Base-by-base conservation (phyloP, 208 protist species). In the Leishmania tropica region DNA sequence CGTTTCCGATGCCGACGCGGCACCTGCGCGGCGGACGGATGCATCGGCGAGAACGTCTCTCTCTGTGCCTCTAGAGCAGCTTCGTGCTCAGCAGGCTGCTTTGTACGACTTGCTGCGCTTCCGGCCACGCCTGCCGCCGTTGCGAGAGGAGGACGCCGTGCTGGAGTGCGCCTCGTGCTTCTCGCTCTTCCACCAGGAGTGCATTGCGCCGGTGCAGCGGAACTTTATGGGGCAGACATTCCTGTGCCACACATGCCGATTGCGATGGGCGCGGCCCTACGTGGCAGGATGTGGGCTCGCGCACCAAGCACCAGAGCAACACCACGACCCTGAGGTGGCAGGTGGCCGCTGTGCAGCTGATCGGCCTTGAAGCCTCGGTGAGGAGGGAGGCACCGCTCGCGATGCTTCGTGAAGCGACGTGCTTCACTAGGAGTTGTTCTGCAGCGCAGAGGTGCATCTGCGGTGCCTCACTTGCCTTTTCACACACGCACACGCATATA, bases 131-230 rank as follows among this genome's bases (percentile, higher is more conserved):
- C 62, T 88, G 31, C 85, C 85, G 13, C 62, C 85, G 0, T 51
- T 96, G 40, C 85, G 83, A 48, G 90, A 94, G 76, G 88, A 88
- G 78, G 94, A 97, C 79, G 90, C 79, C 31, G 85, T 97, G 60
- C 53, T 95, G 64, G 92, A 97, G 88, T 97, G 94, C 56, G 89
- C 84, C 19, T 70, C 81, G 45, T 97, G 94, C 86, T 90, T 95
- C 58, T 85, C 83, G 17, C 79, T 91, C 35, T 96, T 97, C 80
- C 94, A 97, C 58, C 94, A 97, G 73, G 76, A 73, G 40, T 97
- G 94, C 73, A 78, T 97, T 6, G 88, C 84, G 35, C 94, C 94
- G 51, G 78, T 83, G 65, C 94, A 97, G 85, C 87, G 90, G 0
- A 89, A 93, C 48, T 62, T 92, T 68, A 51, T 77, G 54, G 80